phyloP scores from a whole-genome alignment of 2,329 filamentous ascomycete genomes.

The Fusarium subtropicale region DNA sequence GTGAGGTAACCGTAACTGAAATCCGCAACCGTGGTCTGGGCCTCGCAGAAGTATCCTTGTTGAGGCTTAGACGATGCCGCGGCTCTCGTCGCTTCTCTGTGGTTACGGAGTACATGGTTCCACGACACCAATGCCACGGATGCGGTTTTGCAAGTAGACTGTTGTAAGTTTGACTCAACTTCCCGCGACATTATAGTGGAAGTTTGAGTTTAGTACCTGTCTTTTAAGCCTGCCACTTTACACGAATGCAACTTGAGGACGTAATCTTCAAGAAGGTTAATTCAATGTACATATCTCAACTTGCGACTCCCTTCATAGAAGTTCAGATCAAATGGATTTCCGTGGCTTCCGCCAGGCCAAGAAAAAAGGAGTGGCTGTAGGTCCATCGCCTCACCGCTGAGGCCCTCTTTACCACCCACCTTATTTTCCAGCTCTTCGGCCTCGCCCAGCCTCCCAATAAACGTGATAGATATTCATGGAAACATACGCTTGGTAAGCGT shows the following conservation, averaged over 20 bases:
- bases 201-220: conserved; percentile 11
- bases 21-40: conserved; percentile 18
- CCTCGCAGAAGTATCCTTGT: conserved; percentile 18
- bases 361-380: conserved; percentile 19
- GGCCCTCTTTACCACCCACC: conserved; percentile 29
- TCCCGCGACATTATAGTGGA: not conserved
- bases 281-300: not conserved
- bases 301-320: not conserved
- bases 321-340: not conserved
- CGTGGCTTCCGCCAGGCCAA: conserved; percentile 37
- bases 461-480: conserved; percentile 12
- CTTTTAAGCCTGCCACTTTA: conserved; percentile 5
- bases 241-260: conserved; percentile 16
- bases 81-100: conserved; percentile 7
- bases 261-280: not conserved
- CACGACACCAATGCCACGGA: conserved; percentile 27
- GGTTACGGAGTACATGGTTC: conserved; percentile 15
- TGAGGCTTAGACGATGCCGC: conserved; percentile 22
- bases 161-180: not conserved
- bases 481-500: conserved; percentile 20
- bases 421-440: conserved; percentile 1
- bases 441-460: conserved; percentile 18
- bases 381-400: conserved; percentile 35
- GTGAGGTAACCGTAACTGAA: conserved; percentile 36
- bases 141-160: conserved; percentile 7